Conservation (phyloP, 805 yeast genomes). For the Pichia paraexigua region DNA sequence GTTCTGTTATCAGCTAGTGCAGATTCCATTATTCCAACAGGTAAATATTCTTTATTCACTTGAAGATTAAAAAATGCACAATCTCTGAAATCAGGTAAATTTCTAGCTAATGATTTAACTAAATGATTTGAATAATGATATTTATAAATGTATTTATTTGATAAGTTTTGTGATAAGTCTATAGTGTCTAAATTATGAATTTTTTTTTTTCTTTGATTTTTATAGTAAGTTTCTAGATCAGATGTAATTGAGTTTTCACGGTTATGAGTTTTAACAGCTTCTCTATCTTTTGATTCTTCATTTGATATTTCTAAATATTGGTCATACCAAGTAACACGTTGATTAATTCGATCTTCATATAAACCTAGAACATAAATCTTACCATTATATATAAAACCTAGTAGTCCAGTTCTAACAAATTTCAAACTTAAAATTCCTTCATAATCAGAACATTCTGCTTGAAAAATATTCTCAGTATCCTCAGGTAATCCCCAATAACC, state of each 20-base stretch:
- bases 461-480: constrained; percentile 70
- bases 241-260: neutral
- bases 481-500: constrained; percentile 72
- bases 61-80: constrained; percentile 85
- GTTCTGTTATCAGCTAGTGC: constrained; percentile 15
- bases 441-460: constrained; percentile 70
- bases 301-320: constrained; percentile 27
- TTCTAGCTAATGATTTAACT: constrained; percentile 73
- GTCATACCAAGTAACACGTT: constrained; percentile 60
- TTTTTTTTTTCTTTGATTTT: neutral
- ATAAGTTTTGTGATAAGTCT: constrained; percentile 4
- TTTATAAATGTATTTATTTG: constrained; percentile 25
- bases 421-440: constrained; percentile 65
- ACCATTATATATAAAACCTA: constrained; percentile 85
- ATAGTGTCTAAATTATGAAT: neutral
- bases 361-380: constrained; percentile 82
- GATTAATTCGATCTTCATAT: constrained; percentile 86
- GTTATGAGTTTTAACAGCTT: neutral
- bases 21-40: constrained; percentile 75
- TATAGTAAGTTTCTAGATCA: constrained; percentile 2
- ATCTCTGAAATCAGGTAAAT: constrained; percentile 75
- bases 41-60: constrained; percentile 71
- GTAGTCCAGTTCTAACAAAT: constrained; percentile 80
- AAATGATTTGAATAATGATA: constrained; percentile 86
- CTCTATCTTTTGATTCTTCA: constrained; percentile 2